phyloP scores from a whole-genome alignment of 2,329 filamentous ascomycete genomes.

The Pseudonectria foliicola region DNA sequence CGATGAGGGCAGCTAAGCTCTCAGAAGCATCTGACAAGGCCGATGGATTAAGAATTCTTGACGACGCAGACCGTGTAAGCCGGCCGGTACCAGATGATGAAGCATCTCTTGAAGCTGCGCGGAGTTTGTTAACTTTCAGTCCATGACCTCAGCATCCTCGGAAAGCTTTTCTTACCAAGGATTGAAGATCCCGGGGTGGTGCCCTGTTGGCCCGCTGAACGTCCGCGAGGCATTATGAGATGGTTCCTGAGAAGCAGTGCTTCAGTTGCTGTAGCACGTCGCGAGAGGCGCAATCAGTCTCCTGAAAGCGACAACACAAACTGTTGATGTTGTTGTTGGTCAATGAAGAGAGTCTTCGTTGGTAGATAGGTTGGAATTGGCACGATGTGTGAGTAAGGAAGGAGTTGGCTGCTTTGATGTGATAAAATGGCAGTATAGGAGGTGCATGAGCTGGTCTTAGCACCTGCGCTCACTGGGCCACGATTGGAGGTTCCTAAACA shows the following conservation, averaged over 20 bases:
- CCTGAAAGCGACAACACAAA: no score
- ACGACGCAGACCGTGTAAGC: conserved; percentile 20
- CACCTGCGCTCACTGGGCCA: no score
- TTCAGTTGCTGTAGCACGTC: no score
- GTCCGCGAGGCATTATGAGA: conserved; percentile 24
- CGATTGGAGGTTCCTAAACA: no score
- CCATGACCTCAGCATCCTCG: neutral
- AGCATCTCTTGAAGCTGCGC: conserved; percentile 12
- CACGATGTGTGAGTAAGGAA: no score
- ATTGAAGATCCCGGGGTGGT: conserved; percentile 8
- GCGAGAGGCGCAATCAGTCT: no score
- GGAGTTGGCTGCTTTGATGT: no score
- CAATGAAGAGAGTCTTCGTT: no score
- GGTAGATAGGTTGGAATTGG: no score
- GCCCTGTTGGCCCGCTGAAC: conserved; percentile 16
- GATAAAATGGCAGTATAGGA: neutral
- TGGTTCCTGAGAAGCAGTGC: no score
- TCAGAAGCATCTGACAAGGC: conserved; percentile 2
- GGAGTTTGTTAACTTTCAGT: neutral
- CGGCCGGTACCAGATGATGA: conserved; percentile 13
- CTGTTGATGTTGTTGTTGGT: no score
- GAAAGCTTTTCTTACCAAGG: conserved; percentile 10
- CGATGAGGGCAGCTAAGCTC: conserved; percentile 1
- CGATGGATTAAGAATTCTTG: conserved; percentile 9
- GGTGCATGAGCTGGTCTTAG: neutral